phyloP scores from a whole-genome alignment of 345 rosid species.

The Heritiera littoralis region DNA sequence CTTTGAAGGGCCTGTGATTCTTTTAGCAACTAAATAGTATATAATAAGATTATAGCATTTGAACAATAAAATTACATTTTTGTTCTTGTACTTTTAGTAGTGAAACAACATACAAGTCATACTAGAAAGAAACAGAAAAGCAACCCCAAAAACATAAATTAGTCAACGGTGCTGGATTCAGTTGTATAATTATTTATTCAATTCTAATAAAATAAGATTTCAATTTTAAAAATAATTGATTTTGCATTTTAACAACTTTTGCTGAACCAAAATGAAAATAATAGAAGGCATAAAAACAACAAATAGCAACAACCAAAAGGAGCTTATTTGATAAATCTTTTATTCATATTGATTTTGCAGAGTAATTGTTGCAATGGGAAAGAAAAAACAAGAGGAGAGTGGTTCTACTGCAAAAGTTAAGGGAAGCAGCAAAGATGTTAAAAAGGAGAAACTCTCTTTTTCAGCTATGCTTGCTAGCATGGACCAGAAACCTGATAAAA shows the following conservation, averaged over 20 bases:
- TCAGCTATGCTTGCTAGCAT: conserved; percentile 80
- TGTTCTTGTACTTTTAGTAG: background rate
- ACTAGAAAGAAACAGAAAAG: conserved; percentile 8
- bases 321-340: background rate
- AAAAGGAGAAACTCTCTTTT: conserved; percentile 67
- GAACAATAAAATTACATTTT: background rate
- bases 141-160: background rate
- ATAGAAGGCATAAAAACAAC: background rate
- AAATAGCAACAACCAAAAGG: background rate
- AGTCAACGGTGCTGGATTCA: background rate
- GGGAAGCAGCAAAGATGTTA: conserved; percentile 56
- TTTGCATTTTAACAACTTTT: background rate
- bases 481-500: conserved; percentile 78
- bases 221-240: background rate
- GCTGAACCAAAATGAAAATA: background rate
- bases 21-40: background rate
- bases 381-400: conserved; percentile 64
- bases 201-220: background rate
- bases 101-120: background rate
- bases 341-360: conserved; percentile 23
- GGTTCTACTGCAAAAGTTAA: conserved; percentile 48
- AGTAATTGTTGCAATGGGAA: conserved; percentile 56
- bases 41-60: background rate
- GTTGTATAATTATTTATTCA: background rate
- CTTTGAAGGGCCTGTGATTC: background rate